Conservation (phyloP, 768 basidiomycete species). For the Suillus spraguei region DNA sequence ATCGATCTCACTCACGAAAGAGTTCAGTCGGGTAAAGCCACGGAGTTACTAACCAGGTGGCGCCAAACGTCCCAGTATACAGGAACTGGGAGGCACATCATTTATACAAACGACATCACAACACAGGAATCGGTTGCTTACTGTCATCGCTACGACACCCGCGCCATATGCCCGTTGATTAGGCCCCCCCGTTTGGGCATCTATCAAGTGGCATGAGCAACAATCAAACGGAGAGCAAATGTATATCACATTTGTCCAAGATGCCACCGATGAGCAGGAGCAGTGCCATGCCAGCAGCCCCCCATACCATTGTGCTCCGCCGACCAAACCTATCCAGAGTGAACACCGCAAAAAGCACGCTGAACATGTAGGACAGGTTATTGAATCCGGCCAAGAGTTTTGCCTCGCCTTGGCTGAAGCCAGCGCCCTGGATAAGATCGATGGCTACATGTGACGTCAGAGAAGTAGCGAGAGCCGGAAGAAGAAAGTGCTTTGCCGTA, state of each 20-base stretch:
- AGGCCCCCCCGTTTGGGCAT: constrained; percentile 7
- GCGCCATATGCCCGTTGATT: constrained; percentile 8
- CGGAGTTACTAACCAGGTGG: constrained; percentile 16
- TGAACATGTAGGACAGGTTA: constrained; percentile 13
- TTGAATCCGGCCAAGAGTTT: constrained; percentile 14
- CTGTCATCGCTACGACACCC: not conserved
- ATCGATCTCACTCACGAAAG: constrained; percentile 8
- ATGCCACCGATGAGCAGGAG: constrained; percentile 11
- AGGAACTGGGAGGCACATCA: constrained; percentile 10
- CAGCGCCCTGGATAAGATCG: constrained; percentile 14
- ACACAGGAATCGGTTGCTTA: not conserved
- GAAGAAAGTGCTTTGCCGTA: constrained; percentile 5
- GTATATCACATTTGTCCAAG: constrained; percentile 12
- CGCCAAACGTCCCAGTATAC: constrained; percentile 15
- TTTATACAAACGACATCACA: not conserved
- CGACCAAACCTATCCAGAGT: constrained; percentile 13
- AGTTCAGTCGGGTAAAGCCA: constrained; percentile 16
- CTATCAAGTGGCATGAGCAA: constrained; percentile 3
- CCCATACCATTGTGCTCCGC: constrained; percentile 15
- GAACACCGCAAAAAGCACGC: constrained; percentile 14
- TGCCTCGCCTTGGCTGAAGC: constrained; percentile 11
- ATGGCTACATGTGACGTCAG: constrained; percentile 8
- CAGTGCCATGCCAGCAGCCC: constrained; percentile 9
- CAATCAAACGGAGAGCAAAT: not conserved
- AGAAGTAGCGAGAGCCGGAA: not conserved